Conservation (phyloP, 371 early-diverging fungal genomes). For the Rhizomucor miehei region DNA sequence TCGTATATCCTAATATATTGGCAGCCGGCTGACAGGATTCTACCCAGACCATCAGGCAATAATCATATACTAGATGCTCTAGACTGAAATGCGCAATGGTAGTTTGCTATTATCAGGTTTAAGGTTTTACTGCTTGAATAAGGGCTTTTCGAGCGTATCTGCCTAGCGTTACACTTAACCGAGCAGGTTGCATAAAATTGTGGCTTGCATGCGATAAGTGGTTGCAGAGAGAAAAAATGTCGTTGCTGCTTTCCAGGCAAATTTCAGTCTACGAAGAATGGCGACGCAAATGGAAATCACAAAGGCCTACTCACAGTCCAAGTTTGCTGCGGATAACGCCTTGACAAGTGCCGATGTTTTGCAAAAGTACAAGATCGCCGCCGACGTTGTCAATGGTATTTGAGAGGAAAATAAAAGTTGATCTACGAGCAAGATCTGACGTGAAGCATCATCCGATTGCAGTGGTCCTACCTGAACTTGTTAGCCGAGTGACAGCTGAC, state of each 20-base stretch:
- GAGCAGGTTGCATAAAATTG: slow-evolving; percentile 1
- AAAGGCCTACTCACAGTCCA: slow-evolving; percentile 38
- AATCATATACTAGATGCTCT: too few species aligned
- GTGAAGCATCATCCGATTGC: slow-evolving; percentile 1
- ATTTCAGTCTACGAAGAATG: background rate
- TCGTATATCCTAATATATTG: too few species aligned
- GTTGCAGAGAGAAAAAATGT: background rate
- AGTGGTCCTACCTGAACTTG: slow-evolving; percentile 46
- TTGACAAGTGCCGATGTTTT: slow-evolving; percentile 60
- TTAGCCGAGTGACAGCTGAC: slow-evolving; percentile 58
- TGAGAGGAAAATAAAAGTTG: too few species aligned
- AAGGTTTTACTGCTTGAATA: too few species aligned
- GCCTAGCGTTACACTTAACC: background rate
- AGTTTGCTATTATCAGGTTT: too few species aligned
- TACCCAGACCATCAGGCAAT: too few species aligned
- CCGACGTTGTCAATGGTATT: slow-evolving; percentile 80
- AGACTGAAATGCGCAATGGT: too few species aligned
- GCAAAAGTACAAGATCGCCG: slow-evolving; percentile 81
- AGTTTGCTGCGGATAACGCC: slow-evolving; percentile 65
- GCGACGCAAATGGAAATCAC: slow-evolving; percentile 2
- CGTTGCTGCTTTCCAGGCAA: background rate
- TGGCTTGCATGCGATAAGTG: background rate
- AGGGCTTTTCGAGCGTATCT: too few species aligned
- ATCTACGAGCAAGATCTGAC: slow-evolving; percentile 1
- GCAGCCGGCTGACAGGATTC: too few species aligned